Evolutionary conservation across 73 alveolate genomes (phyloP).

Genomic region (Paramecium bursaria): DNA sequence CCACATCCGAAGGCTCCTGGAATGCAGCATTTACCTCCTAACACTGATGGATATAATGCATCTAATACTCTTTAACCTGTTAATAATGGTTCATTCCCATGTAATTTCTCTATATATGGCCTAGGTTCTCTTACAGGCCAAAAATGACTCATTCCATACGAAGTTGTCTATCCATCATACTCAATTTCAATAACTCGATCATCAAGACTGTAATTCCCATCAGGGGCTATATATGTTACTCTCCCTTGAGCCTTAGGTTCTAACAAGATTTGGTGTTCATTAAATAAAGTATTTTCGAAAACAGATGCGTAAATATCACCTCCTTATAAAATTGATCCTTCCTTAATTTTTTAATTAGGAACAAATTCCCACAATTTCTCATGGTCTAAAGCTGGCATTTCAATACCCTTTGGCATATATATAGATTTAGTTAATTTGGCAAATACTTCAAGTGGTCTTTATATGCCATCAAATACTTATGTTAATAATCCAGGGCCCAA

Average conservation of each 20-base stretch:
- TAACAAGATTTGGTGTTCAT: constrained; percentile 82
- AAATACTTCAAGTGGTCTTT: constrained; percentile 2
- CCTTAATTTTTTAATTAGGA: constrained; percentile 84
- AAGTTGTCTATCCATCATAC: constrained; percentile 77
- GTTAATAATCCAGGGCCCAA: constrained; percentile 92
- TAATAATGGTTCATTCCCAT: constrained; percentile 74
- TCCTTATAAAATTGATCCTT: constrained; percentile 74
- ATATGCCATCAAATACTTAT: constrained; percentile 82
- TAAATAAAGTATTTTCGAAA: constrained; percentile 88
- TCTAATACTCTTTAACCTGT: constrained; percentile 66
- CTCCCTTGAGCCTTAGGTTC: constrained; percentile 91
- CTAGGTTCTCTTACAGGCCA: constrained; percentile 90
- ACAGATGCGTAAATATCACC: constrained; percentile 96
- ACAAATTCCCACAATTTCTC: constrained; percentile 92
- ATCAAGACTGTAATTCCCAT: constrained; percentile 83
- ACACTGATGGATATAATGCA: constrained; percentile 51
- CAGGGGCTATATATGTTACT: constrained; percentile 80
- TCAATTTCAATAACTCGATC: constrained; percentile 88
- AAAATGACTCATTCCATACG: constrained; percentile 81
- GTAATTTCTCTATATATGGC: constrained; percentile 82
- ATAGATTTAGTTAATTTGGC: constrained; percentile 54
- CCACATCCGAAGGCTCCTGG: constrained; percentile 99
- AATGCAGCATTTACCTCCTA: constrained; percentile 96
- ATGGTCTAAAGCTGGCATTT: constrained; percentile 87
- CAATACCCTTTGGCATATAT: constrained; percentile 94